Evolutionary conservation across 1,284 basidiomycete genomes (phyloP).

Genomic region (Sphagnurus paluster): DNA sequence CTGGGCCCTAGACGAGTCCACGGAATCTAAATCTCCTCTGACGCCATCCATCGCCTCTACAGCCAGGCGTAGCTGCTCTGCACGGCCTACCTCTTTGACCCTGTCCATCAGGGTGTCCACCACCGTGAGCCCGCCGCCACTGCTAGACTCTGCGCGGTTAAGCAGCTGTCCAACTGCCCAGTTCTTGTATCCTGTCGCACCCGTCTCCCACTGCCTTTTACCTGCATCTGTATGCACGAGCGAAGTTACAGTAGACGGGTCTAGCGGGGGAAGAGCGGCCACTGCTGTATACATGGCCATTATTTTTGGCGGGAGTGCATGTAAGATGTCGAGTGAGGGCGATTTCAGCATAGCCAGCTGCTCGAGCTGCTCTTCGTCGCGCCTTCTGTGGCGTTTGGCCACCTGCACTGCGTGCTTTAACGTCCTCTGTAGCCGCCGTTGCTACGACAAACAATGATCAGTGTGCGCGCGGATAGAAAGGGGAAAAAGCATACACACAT

Average conservation of each 20-base stretch:
- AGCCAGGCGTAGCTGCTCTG: conserved; percentile 32
- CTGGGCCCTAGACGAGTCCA: conserved; percentile 4
- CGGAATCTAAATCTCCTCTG: conserved; percentile 14
- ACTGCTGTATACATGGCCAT: conserved; percentile 45
- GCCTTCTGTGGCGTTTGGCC: conserved; percentile 43
- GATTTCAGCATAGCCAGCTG: conserved; percentile 47
- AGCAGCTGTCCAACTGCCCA: conserved; percentile 65
- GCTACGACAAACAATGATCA: conserved; percentile 37
- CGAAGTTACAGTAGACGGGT: conserved; percentile 41
- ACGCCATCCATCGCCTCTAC: conserved; percentile 20
- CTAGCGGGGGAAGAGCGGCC: conserved; percentile 51
- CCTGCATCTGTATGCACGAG: conserved; percentile 52
- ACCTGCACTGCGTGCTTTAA: conserved; percentile 46
- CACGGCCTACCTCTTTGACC: conserved; percentile 31
- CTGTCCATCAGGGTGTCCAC: conserved; percentile 31
- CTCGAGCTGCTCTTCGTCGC: conserved; percentile 43
- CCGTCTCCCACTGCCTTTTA: conserved; percentile 72
- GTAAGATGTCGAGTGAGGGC: conserved; percentile 32
- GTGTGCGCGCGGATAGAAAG: background rate
- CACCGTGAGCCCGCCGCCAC: conserved; percentile 20
- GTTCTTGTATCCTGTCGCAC: conserved; percentile 61
- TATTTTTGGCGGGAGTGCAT: conserved; percentile 37
- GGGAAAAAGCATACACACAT: conserved; percentile 42
- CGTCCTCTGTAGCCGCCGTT: conserved; percentile 59
- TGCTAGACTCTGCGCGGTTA: conserved; percentile 42